These are phyloP conservation scores for Camelina hispida DNA, from an alignment of 345 rosid genomes.

Conservation along the genomic window DNA sequence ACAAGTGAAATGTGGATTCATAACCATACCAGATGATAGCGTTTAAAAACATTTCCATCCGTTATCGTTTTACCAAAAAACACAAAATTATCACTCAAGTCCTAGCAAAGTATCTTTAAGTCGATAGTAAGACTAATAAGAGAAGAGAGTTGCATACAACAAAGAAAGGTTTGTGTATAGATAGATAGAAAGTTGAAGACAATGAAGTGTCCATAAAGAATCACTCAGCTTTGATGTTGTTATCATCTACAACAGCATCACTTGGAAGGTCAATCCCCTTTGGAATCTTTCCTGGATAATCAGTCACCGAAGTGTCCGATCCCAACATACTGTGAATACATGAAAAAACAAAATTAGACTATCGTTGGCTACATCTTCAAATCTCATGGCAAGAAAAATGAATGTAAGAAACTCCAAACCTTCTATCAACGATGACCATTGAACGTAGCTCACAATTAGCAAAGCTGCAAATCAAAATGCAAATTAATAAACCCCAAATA, in stretches of 20 bases:
- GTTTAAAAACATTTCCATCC: background rate
- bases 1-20: background rate
- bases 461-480: constrained; percentile 60
- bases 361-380: background rate
- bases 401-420: constrained; percentile 50
- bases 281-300: constrained; percentile 90
- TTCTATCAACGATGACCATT: constrained; percentile 79
- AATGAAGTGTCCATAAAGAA: constrained; percentile 8
- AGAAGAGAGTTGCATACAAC: constrained; percentile 38
- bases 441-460: constrained; percentile 98
- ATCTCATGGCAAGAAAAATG: background rate
- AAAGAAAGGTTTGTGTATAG: constrained; percentile 18
- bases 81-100: background rate
- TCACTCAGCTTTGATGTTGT: constrained; percentile 32
- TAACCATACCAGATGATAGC: background rate
- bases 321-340: constrained; percentile 66
- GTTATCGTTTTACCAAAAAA: background rate
- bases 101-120: background rate
- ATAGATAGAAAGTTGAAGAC: constrained; percentile 32
- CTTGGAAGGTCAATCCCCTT: constrained; percentile 62
- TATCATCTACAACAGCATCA: constrained; percentile 44
- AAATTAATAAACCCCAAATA: background rate
- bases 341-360: background rate
- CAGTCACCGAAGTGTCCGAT: constrained; percentile 59
- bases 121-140: constrained; percentile 27